A percentile compares a stretch with the other conserved stretches of the same genome.
These are phyloP conservation scores for Bodo saltans DNA, from an alignment of 78 protist genomes.

Conservation along the genomic window DNA sequence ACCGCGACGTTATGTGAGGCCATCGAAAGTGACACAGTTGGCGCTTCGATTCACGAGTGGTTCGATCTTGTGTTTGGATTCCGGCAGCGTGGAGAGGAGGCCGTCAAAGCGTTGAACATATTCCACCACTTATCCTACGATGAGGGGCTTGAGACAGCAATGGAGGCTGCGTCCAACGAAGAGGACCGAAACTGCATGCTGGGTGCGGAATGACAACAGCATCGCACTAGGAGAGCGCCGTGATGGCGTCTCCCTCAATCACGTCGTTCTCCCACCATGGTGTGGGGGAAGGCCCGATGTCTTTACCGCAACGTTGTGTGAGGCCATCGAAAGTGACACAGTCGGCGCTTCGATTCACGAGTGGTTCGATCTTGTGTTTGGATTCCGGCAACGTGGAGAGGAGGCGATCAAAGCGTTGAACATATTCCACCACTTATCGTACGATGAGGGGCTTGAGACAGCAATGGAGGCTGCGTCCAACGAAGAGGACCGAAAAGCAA, in stretches of 20 bases:
- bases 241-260: slow-evolving; percentile 14
- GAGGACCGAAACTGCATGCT: slow-evolving; percentile 31
- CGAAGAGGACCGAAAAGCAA: slow-evolving; percentile 41
- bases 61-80: slow-evolving; percentile 94
- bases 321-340: slow-evolving; percentile 79
- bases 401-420: slow-evolving; percentile 79
- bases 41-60: slow-evolving; percentile 83
- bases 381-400: slow-evolving; percentile 84
- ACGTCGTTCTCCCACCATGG: slow-evolving; percentile 91
- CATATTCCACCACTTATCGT: slow-evolving; percentile 81
- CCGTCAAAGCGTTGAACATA: slow-evolving; percentile 76
- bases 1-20: slow-evolving; percentile 51
- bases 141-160: slow-evolving; percentile 39
- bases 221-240: slow-evolving; percentile 33
- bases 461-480: slow-evolving; percentile 56
- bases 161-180: slow-evolving; percentile 63
- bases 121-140: slow-evolving; percentile 86
- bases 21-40: slow-evolving; percentile 81
- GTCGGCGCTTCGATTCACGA: slow-evolving; percentile 75
- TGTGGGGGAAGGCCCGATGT: slow-evolving; percentile 30
- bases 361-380: slow-evolving; percentile 97
- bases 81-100: slow-evolving; percentile 85
- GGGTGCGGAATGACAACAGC: slow-evolving; percentile 37
- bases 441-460: slow-evolving; percentile 62
- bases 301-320: slow-evolving; percentile 33